phyloP scores from a whole-genome alignment of 2,329 filamentous ascomycete genomes.

The Verruconis gallopava region DNA sequence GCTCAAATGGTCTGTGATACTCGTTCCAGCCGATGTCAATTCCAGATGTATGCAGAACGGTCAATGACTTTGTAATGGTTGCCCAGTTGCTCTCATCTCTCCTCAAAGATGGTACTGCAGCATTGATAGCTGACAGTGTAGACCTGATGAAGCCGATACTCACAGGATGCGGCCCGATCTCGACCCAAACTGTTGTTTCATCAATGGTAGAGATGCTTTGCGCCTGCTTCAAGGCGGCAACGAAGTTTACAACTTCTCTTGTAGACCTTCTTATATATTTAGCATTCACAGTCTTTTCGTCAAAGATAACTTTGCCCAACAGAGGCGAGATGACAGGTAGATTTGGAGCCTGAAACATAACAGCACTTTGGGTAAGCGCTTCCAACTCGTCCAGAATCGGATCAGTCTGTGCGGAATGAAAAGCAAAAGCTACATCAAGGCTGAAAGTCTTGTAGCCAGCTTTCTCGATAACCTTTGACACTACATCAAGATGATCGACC shows the following conservation, averaged over 20 bases:
- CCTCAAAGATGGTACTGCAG: slow-evolving; percentile 7
- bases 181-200: slow-evolving; percentile 5
- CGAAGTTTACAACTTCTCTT: slow-evolving; percentile 8
- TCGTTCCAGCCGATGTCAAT: slow-evolving; percentile 48
- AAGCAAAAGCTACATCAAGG: slow-evolving; percentile 18
- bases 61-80: slow-evolving; percentile 35
- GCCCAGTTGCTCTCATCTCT: slow-evolving; percentile 28
- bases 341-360: slow-evolving; percentile 16
- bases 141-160: neutral
- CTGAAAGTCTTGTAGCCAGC: slow-evolving; percentile 23
- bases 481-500: slow-evolving; percentile 43
- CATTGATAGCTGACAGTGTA: slow-evolving; percentile 14
- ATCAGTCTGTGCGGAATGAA: slow-evolving; percentile 22
- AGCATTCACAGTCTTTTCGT: slow-evolving; percentile 12
- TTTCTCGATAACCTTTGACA: slow-evolving; percentile 35
- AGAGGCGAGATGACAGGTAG: slow-evolving; percentile 21
- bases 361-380: slow-evolving; percentile 10
- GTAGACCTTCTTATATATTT: slow-evolving; percentile 15
- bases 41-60: slow-evolving; percentile 40
- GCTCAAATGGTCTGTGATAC: slow-evolving; percentile 40
- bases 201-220: slow-evolving; percentile 2
- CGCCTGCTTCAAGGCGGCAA: slow-evolving; percentile 7
- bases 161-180: slow-evolving; percentile 7
- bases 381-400: slow-evolving; percentile 17
- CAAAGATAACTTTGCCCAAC: slow-evolving; percentile 14